Evolutionary conservation across 352 stramenopile genomes (phyloP).

Genomic region (Elongisporangium senticosum): DNA sequence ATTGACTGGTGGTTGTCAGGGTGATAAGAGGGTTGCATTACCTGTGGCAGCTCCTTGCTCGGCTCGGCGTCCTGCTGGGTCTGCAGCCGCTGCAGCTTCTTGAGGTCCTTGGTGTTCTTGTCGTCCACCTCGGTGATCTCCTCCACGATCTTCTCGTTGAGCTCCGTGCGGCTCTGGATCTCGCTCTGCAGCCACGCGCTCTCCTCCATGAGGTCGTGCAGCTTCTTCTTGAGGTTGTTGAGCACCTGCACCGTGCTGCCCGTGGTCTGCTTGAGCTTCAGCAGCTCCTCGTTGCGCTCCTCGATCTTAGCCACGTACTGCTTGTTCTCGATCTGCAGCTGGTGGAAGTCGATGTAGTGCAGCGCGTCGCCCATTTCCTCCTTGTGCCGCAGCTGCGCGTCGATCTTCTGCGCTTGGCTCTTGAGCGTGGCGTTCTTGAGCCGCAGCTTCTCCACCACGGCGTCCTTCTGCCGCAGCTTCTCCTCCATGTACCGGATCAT

Average conservation of each 20-base stretch:
- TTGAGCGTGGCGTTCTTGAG: constrained; percentile 94
- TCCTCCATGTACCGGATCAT: constrained; percentile 95
- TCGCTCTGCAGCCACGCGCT: constrained; percentile 74
- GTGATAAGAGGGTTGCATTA: constrained; percentile 1
- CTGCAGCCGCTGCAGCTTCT: constrained; percentile 51
- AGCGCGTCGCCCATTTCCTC: constrained; percentile 94
- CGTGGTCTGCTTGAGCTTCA: constrained; percentile 89
- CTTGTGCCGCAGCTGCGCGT: constrained; percentile 89
- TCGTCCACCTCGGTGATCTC: constrained; percentile 67
- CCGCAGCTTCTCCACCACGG: constrained; percentile 90
- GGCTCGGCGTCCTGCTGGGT: constrained; percentile 64
- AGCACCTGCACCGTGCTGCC: constrained; percentile 87
- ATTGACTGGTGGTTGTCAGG: no score
- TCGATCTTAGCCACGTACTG: constrained; percentile 94
- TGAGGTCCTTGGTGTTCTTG: constrained; percentile 65
- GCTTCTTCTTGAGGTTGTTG: constrained; percentile 88
- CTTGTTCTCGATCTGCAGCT: constrained; percentile 96
- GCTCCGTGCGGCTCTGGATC: constrained; percentile 71
- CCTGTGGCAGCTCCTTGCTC: constrained; percentile 81
- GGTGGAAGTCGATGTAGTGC: constrained; percentile 96
- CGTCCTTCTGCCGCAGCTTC: constrained; percentile 90
- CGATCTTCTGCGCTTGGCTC: constrained; percentile 89
- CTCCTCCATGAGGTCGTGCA: constrained; percentile 83
- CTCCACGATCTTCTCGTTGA: constrained; percentile 85
- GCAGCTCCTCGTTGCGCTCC: constrained; percentile 91